Conservation (phyloP, 768 basidiomycete genomes). For the Boletales sp. region DNA sequence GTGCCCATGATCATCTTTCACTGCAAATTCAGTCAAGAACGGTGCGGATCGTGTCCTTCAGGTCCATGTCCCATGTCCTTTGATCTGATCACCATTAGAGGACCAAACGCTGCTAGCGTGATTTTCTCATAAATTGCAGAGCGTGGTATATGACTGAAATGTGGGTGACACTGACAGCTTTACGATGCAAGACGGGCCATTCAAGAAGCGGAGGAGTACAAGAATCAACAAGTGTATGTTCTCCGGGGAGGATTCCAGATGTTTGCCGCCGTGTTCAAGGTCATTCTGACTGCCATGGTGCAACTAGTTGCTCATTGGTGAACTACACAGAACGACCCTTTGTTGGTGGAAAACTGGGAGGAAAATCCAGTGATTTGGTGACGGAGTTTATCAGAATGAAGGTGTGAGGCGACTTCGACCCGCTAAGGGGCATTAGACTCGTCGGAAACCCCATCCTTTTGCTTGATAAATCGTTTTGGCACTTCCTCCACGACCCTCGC, state of each 20-base stretch:
- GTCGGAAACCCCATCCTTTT: slow-evolving; percentile 28
- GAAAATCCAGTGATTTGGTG: slow-evolving; percentile 53
- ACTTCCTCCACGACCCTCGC: slow-evolving; percentile 58
- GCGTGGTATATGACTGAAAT: slow-evolving; percentile 5
- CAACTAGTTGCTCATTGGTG: slow-evolving; percentile 1
- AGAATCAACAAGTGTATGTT: slow-evolving; percentile 57
- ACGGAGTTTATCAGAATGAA: slow-evolving; percentile 13
- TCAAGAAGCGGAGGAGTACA: slow-evolving; percentile 38
- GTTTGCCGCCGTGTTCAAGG: slow-evolving; percentile 71
- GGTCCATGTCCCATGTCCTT: neutral
- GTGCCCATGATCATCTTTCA: slow-evolving; percentile 72
- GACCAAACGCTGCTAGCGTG: slow-evolving; percentile 77
- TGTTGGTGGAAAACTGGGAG: slow-evolving; percentile 76
- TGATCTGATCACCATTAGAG: slow-evolving; percentile 39
- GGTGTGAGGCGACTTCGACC: neutral
- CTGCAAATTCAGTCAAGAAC: slow-evolving; percentile 70
- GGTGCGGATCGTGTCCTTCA: slow-evolving; percentile 43
- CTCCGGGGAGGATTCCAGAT: slow-evolving; percentile 69
- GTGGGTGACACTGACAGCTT: slow-evolving; percentile 38
- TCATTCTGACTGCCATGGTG: slow-evolving; percentile 14
- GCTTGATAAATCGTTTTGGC: slow-evolving; percentile 51
- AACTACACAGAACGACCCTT: slow-evolving; percentile 55
- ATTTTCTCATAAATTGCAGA: slow-evolving; percentile 12
- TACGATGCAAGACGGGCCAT: slow-evolving; percentile 62
- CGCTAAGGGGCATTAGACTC: neutral